These are phyloP conservation scores for Microbotryum violaceum DNA, from an alignment of 1,284 basidiomycete genomes.

Conservation along the genomic window DNA sequence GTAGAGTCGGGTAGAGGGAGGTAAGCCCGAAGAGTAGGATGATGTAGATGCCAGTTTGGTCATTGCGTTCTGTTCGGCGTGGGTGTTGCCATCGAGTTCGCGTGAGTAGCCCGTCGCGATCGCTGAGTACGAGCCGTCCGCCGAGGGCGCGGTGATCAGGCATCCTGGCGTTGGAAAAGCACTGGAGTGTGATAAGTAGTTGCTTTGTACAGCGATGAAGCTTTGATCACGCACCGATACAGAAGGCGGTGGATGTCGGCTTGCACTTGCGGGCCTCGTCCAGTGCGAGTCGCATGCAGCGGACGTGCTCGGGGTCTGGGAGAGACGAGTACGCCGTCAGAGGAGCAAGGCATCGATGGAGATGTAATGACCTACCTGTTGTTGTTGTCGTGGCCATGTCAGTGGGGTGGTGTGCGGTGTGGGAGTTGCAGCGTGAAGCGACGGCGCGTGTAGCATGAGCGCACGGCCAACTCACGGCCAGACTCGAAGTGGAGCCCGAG, in stretches of 20 bases:
- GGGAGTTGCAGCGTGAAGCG: no score
- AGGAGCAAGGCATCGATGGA: no score
- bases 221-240: conserved; percentile 79
- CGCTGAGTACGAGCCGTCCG: conserved; percentile 46
- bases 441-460: no score
- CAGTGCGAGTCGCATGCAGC: conserved; percentile 60
- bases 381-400: no score
- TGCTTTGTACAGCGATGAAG: background rate
- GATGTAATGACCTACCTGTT: no score
- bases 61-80: conserved; percentile 93
- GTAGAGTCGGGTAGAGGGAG: conserved; percentile 52
- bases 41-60: conserved; percentile 53
- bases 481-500: no score
- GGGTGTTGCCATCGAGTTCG: conserved; percentile 89
- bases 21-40: conserved; percentile 34
- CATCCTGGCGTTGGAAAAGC: conserved; percentile 34
- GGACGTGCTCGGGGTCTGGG: conserved; percentile 42
- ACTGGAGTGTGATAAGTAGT: conserved; percentile 35
- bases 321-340: no score
- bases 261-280: conserved; percentile 63
- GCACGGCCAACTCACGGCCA: no score
- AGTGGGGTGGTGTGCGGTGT: no score
- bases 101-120: conserved; percentile 74
- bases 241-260: conserved; percentile 76
- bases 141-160: background rate